These are phyloP conservation scores for Cladobotryum protrusum DNA, from an alignment of 2,329 filamentous ascomycete genomes.

Conservation along the genomic window DNA sequence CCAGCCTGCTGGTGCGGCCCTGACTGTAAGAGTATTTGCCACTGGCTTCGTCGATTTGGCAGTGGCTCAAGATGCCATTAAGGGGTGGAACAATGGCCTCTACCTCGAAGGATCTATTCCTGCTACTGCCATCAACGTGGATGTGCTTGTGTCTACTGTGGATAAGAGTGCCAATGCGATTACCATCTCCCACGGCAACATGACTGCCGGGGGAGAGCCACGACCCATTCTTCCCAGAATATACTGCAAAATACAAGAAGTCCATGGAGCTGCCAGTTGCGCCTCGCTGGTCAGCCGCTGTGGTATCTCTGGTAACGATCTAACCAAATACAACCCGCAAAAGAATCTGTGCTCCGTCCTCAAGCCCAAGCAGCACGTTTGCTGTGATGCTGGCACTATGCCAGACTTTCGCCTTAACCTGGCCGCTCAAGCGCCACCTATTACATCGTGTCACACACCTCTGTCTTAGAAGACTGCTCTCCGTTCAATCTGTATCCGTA, in stretches of 20 bases:
- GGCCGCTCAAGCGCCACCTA: too few species aligned
- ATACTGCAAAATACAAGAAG: slow-evolving; percentile 3
- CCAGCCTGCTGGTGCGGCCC: too few species aligned
- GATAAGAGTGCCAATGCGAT: too few species aligned
- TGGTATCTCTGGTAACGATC: slow-evolving; percentile 17
- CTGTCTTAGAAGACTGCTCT: too few species aligned
- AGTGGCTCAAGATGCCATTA: background rate
- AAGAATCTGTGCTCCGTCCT: slow-evolving; percentile 23
- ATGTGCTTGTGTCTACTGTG: background rate
- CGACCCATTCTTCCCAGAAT: too few species aligned
- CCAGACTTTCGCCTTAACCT: slow-evolving; percentile 23
- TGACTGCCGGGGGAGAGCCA: too few species aligned
- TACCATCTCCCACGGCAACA: too few species aligned
- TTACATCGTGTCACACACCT: too few species aligned
- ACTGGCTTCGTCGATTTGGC: too few species aligned
- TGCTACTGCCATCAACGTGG: background rate
- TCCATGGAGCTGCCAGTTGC: slow-evolving; percentile 19
- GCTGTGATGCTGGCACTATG: slow-evolving; percentile 23
- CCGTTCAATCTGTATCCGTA: too few species aligned
- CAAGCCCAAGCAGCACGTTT: slow-evolving; percentile 21
- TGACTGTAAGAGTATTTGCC: too few species aligned
- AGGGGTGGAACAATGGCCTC: background rate
- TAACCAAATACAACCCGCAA: slow-evolving; percentile 21
- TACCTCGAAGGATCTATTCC: background rate
- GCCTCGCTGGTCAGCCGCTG: slow-evolving; percentile 19